phyloP scores from a whole-genome alignment of 208 protist species.

The Acanthamoeba lugdunensis region DNA sequence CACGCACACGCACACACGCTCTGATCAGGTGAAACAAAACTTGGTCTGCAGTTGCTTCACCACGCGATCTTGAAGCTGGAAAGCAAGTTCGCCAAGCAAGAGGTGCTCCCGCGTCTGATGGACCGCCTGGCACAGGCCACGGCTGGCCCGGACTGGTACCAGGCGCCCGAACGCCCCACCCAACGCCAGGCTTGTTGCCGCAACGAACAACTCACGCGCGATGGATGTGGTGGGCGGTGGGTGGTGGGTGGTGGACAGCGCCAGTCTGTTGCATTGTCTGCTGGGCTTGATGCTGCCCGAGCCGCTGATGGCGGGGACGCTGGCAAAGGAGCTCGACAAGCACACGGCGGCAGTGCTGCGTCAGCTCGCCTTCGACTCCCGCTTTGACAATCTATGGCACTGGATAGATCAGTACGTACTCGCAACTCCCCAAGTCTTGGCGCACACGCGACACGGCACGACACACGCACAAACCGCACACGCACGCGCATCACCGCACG shows the following conservation, averaged over 20 bases:
- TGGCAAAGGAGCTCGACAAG: background rate
- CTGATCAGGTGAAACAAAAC: too few species aligned
- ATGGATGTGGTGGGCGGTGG: too few species aligned
- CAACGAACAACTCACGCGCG: too few species aligned
- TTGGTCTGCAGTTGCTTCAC: background rate
- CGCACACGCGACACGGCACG: background rate
- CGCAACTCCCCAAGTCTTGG: too few species aligned
- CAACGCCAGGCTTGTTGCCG: background rate
- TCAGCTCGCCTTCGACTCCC: conserved; percentile 18
- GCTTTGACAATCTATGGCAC: background rate
- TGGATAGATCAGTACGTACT: conserved; percentile 1
- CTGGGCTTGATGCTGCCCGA: background rate
- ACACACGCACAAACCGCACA: background rate
- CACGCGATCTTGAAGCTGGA: background rate
- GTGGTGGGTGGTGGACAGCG: background rate
- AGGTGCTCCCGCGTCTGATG: background rate
- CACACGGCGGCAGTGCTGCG: background rate
- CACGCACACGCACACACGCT: too few species aligned
- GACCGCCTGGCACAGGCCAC: conserved; percentile 3
- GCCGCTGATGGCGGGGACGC: background rate
- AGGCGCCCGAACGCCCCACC: too few species aligned
- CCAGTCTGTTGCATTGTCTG: background rate
- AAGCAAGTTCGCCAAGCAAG: background rate
- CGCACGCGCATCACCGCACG: background rate
- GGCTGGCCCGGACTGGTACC: background rate